A percentile compares a stretch with the other conserved stretches of the same genome.
Evolutionary conservation across 768 basidiomycete genomes (phyloP).

Genomic region (Pleurotus citrinopileatus): DNA sequence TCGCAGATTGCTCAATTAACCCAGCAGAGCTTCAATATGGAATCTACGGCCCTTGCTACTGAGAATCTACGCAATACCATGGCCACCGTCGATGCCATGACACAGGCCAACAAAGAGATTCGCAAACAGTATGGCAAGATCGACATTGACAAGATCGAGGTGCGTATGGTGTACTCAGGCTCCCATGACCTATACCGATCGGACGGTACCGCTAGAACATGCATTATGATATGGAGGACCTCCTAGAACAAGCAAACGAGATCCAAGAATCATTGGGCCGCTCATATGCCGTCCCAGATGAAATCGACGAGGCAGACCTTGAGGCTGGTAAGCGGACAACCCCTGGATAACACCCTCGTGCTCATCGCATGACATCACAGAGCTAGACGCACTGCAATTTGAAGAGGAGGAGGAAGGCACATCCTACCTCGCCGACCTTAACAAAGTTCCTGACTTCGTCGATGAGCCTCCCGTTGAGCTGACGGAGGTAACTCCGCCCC

Average conservation of each 20-base stretch:
- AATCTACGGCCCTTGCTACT: slow-evolving; percentile 92
- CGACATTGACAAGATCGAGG: slow-evolving; percentile 98
- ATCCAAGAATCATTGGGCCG: slow-evolving; percentile 92
- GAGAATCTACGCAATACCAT: slow-evolving; percentile 98
- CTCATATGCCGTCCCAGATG: slow-evolving; percentile 96
- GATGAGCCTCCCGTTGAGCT: slow-evolving; percentile 82
- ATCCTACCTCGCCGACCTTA: slow-evolving; percentile 84
- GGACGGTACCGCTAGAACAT: slow-evolving; percentile 55
- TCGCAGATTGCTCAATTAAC: slow-evolving; percentile 84
- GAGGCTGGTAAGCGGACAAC: slow-evolving; percentile 71
- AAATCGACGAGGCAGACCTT: slow-evolving; percentile 95
- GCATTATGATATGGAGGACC: slow-evolving; percentile 97
- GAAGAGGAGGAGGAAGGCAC: slow-evolving; percentile 91
- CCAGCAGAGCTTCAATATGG: slow-evolving; percentile 99
- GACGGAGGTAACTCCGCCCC: slow-evolving; percentile 45
- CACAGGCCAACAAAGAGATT: slow-evolving; percentile 93
- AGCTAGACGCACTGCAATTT: slow-evolving; percentile 90
- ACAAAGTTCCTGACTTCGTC: slow-evolving; percentile 88
- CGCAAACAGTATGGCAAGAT: slow-evolving; percentile 97
- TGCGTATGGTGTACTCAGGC: slow-evolving; percentile 29
- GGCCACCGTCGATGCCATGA: slow-evolving; percentile 98
- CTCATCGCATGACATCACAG: slow-evolving; percentile 36
- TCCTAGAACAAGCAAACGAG: slow-evolving; percentile 96
- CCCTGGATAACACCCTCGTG: not conserved
- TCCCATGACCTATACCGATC: not conserved